Percentiles rank a stretch among this genome's conserved stretches.
Evolutionary conservation across 805 yeast genomes (phyloP).

Genomic region (Zygosaccharomyces pseudorouxii): DNA sequence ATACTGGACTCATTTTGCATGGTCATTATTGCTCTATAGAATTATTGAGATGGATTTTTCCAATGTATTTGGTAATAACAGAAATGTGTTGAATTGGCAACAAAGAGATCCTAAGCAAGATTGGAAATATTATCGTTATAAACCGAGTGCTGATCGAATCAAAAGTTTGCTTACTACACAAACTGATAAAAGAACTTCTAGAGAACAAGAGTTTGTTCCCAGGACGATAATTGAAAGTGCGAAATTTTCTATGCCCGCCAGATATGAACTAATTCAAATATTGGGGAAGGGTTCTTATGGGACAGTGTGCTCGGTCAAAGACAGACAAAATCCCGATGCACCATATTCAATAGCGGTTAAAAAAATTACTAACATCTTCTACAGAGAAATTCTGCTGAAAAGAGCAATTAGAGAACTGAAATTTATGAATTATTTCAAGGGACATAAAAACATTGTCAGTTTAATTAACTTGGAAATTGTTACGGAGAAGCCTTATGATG

Average conservation of each 20-base stretch:
- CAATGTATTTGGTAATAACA: slow-evolving; percentile 11
- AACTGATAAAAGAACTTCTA: slow-evolving; percentile 5
- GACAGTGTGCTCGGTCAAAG: slow-evolving; percentile 68
- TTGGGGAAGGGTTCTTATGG: slow-evolving; percentile 88
- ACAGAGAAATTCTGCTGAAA: slow-evolving; percentile 59
- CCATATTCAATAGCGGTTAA: slow-evolving; percentile 62
- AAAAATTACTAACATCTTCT: slow-evolving; percentile 68
- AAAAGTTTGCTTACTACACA: slow-evolving; percentile 13
- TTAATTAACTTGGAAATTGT: slow-evolving; percentile 73
- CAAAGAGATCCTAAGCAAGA: slow-evolving; percentile 9
- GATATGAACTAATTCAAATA: slow-evolving; percentile 53
- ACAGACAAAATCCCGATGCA: slow-evolving; percentile 21
- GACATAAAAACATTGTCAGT: slow-evolving; percentile 77
- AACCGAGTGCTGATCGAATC: slow-evolving; percentile 14
- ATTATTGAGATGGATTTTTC: slow-evolving; percentile 8
- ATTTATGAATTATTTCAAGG: slow-evolving; percentile 75
- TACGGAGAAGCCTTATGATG: slow-evolving; percentile 64
- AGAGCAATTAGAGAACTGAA: slow-evolving; percentile 82
- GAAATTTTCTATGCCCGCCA: slow-evolving; percentile 56
- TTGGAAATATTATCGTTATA: slow-evolving; percentile 15
- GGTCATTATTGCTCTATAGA: background rate
- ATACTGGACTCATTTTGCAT: background rate
- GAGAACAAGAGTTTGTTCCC: slow-evolving; percentile 2
- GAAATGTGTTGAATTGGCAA: slow-evolving; percentile 9
- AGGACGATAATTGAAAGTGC: slow-evolving; percentile 45